A percentile compares a stretch with the other conserved stretches of the same genome.
Evolutionary conservation across 2,329 filamentous ascomycete species (phyloP).

Genomic region (Cryphonectria nitschkei): DNA sequence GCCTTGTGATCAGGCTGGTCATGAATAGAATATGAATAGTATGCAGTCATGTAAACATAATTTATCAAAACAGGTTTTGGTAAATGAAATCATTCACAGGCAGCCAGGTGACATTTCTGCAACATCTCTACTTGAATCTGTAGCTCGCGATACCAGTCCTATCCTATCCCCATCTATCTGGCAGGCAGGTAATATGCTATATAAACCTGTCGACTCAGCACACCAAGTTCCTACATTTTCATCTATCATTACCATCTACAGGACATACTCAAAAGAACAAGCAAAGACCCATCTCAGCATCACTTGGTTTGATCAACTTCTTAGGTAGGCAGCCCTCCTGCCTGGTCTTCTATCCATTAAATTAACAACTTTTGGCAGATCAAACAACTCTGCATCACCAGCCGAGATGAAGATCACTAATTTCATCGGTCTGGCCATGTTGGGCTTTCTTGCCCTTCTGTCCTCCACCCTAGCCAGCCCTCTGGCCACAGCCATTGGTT

Average conservation of each 20-base stretch:
- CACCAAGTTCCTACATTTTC: not conserved
- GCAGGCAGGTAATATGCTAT: not conserved
- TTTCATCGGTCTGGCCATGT: not conserved
- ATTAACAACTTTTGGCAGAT: not conserved
- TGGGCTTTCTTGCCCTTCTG: not conserved
- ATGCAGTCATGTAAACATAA: not conserved
- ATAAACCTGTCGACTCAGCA: not conserved
- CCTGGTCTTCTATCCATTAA: not conserved
- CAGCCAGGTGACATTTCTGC: not conserved
- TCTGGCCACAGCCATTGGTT: not conserved
- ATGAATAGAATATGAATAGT: not conserved
- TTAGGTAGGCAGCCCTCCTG: not conserved
- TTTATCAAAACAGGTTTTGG: not conserved
- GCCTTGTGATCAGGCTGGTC: not conserved
- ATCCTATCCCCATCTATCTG: not conserved
- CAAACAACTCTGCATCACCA: not conserved
- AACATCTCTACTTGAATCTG: not conserved
- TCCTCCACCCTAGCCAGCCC: not conserved
- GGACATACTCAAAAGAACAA: not conserved
- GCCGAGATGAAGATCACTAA: not conserved
- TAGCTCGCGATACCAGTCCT: not conserved
- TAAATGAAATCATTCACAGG: not conserved
- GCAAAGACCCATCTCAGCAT: not conserved
- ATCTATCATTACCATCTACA: not conserved
- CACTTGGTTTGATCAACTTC: not conserved